Conservation (phyloP, 768 basidiomycete genomes). For the Clavulina sp. region DNA sequence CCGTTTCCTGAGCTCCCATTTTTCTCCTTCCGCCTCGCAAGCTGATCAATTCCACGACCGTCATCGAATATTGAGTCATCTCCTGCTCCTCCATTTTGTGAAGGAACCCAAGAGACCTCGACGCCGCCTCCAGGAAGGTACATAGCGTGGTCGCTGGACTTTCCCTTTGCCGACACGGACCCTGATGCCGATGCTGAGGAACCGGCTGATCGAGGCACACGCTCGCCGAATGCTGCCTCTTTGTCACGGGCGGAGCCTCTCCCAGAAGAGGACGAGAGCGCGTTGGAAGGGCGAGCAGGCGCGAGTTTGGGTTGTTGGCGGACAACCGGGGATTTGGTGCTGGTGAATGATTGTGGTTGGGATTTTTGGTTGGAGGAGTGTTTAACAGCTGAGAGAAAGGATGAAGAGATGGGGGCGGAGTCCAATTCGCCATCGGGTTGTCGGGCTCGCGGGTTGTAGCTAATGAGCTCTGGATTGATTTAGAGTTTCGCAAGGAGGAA, state of each 20-base stretch:
- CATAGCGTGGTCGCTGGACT: not conserved
- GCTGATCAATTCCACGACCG: constrained; percentile 14
- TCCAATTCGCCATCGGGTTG: too few species aligned
- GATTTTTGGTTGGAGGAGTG: constrained; percentile 5
- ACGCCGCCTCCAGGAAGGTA: constrained; percentile 34
- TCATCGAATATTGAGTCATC: constrained; percentile 18
- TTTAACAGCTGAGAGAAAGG: too few species aligned
- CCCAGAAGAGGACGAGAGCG: constrained; percentile 6
- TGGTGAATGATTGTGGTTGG: not conserved
- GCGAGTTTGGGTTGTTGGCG: not conserved
- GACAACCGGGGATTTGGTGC: not conserved
- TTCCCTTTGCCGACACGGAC: not conserved
- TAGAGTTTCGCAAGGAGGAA: not conserved
- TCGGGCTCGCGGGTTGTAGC: constrained; percentile 13
- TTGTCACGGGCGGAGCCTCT: constrained; percentile 14
- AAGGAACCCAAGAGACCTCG: constrained; percentile 75
- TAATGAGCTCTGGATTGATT: constrained; percentile 13
- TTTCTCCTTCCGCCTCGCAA: constrained; percentile 17
- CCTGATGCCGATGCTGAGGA: not conserved
- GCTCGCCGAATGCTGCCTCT: constrained; percentile 9
- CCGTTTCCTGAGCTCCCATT: constrained; percentile 17
- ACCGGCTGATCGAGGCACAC: too few species aligned
- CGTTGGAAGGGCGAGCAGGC: too few species aligned
- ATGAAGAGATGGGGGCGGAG: too few species aligned
- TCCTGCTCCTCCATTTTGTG: constrained; percentile 16